Base-by-base conservation (phyloP, 805 yeast genomes). In the Yamadazyma endophytica region DNA sequence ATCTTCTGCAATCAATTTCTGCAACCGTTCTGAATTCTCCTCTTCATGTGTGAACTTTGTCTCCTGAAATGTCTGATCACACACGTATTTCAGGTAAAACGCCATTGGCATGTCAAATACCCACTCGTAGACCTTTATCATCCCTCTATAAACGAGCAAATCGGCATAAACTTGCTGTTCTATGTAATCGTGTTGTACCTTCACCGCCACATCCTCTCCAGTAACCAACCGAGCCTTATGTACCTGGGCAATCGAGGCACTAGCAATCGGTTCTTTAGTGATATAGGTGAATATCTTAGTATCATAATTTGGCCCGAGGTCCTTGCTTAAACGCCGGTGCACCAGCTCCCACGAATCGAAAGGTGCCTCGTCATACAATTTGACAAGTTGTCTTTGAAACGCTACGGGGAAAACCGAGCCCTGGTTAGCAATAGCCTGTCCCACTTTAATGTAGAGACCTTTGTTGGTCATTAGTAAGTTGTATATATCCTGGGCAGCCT, bases 361-460 rank as follows among this genome's bases (percentile, higher is more conserved):
- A 0, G 88, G 86, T 1, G 90, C 92, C 29, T 68, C 63, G 49
- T 83, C 92, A 45, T 80, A 83, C 29, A 83, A 56, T 35, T 59
- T 54, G 9, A 67, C 60, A 47, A 83, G 78, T 44, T 72, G 68
- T 24, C 61, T 68, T 42, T 77, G 85, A 54, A 63, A 82, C 13
- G 76, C 80, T 21, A 61, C 53, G 2, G 94, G 94, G 41, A 83
- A 73, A 46, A 80, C 63, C 17, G 70, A 57, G 1, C 86, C 78
- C 50, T 84, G 92, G 47, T 82, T 76, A 2, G 92, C 90, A 27
- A 83, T 68, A 31, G 84, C 79, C 63, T 83, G 92, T 15, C 92
- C 94, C 43, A 81, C 54, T 51, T 83, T 83, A 51, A 84, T 78
- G 49, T 81, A 84, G 13, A 84, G 62, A 2, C 70, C 70, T 40